Percentiles rank a stretch among this genome's conserved stretches.
These are phyloP conservation scores for Penicillium paxilli DNA, from an alignment of 495 filamentous ascomycete species.

Conservation along the genomic window DNA sequence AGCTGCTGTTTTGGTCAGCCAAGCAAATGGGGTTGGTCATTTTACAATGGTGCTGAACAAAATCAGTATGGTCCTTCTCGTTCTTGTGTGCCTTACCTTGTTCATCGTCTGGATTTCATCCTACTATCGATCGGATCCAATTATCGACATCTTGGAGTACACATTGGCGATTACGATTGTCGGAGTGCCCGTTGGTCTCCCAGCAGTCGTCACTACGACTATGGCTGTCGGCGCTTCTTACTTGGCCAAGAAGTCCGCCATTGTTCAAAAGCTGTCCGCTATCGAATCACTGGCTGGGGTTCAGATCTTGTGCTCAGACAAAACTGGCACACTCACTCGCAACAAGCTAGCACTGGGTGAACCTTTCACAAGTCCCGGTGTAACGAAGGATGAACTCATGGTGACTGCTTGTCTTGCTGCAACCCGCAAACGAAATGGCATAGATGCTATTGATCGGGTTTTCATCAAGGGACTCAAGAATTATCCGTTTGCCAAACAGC, in stretches of 20 bases:
- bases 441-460: slow-evolving; percentile 93
- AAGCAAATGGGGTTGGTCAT: slow-evolving; percentile 71
- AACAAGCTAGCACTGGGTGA: slow-evolving; percentile 87
- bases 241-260: slow-evolving; percentile 86
- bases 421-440: slow-evolving; percentile 90
- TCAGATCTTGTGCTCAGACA: slow-evolving; percentile 95
- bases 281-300: slow-evolving; percentile 94
- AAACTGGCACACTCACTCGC: slow-evolving; percentile 83
- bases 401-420: slow-evolving; percentile 87
- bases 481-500: slow-evolving; percentile 76
- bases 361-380: slow-evolving; percentile 77
- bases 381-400: slow-evolving; percentile 83
- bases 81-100: slow-evolving; percentile 77
- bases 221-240: slow-evolving; percentile 95
- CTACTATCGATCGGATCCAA: slow-evolving; percentile 81
- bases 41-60: slow-evolving; percentile 87
- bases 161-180: slow-evolving; percentile 85
- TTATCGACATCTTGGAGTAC: slow-evolving; percentile 76
- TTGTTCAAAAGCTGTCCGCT: slow-evolving; percentile 90
- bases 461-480: slow-evolving; percentile 80
- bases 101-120: slow-evolving; percentile 82
- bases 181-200: slow-evolving; percentile 93
- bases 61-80: slow-evolving; percentile 72
- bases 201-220: slow-evolving; percentile 92
- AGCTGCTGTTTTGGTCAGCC: slow-evolving; percentile 79